Conservation (phyloP, 208 protist species). For the Crithidia bombi region DNA sequence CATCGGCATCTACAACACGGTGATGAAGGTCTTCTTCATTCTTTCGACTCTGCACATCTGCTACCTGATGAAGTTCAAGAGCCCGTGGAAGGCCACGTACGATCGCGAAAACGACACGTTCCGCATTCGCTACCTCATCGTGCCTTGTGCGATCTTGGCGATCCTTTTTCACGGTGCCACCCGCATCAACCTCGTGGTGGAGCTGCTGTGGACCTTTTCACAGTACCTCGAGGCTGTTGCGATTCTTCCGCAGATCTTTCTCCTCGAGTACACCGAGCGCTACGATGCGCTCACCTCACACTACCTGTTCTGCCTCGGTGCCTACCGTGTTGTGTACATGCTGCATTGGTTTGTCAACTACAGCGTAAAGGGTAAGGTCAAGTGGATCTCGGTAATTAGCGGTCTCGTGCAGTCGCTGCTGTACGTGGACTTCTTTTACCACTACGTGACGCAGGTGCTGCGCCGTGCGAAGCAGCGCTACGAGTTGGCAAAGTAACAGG, state of each 20-base stretch:
- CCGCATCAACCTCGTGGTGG: slow-evolving; percentile 49
- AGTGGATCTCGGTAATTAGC: slow-evolving; percentile 73
- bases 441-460: slow-evolving; percentile 92
- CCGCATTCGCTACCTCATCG: slow-evolving; percentile 89
- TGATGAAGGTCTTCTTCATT: slow-evolving; percentile 97
- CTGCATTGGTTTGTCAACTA: slow-evolving; percentile 96
- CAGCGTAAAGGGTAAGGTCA: slow-evolving; percentile 63
- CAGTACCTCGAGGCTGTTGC: slow-evolving; percentile 97
- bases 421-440: slow-evolving; percentile 97
- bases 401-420: slow-evolving; percentile 93
- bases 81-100: slow-evolving; percentile 92
- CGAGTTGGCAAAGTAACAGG: slow-evolving; percentile 63
- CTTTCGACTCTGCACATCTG: slow-evolving; percentile 85
- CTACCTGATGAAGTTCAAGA: slow-evolving; percentile 92
- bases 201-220: slow-evolving; percentile 95
- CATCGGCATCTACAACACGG: slow-evolving; percentile 91
- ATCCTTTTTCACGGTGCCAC: slow-evolving; percentile 66
- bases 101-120: slow-evolving; percentile 92
- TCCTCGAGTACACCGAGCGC: slow-evolving; percentile 93
- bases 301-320: slow-evolving; percentile 94
- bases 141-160: slow-evolving; percentile 73
- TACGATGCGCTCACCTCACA: slow-evolving; percentile 95
- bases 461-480: slow-evolving; percentile 78
- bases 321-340: slow-evolving; percentile 95
- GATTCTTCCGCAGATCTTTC: slow-evolving; percentile 96